Evolutionary conservation across 768 basidiomycete genomes (phyloP).

Genomic region (Pholiota molesta): DNA sequence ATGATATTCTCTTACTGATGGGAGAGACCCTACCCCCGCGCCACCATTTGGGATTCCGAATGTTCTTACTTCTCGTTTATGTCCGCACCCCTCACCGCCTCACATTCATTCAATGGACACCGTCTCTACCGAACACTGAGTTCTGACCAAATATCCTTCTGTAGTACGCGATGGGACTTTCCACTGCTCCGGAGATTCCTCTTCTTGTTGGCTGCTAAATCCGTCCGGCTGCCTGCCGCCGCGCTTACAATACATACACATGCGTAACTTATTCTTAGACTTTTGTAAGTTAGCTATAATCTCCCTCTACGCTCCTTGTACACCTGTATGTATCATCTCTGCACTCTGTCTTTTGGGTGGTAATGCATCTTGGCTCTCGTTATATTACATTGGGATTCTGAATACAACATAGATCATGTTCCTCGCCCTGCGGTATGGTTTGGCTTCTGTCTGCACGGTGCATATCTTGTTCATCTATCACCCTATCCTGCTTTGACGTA

Average conservation of each 20-base stretch:
- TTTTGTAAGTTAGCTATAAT: conserved; percentile 6
- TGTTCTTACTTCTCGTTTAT: neutral
- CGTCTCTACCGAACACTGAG: conserved; percentile 21
- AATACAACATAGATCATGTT: neutral
- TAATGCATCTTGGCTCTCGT: neutral
- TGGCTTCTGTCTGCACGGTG: no score
- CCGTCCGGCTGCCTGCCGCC: neutral
- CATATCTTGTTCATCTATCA: neutral
- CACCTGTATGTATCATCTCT: neutral
- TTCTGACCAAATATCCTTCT: conserved; percentile 1
- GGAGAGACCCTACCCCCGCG: neutral
- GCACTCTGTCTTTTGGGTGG: neutral
- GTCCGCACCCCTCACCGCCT: conserved; percentile 6
- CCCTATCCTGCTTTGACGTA: neutral
- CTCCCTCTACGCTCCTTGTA: neutral
- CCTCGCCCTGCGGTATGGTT: neutral
- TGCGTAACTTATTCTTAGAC: conserved; percentile 1
- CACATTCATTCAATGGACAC: conserved; percentile 25
- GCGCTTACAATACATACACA: neutral
- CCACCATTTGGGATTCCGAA: neutral
- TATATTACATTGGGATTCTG: neutral
- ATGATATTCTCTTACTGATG: conserved; percentile 76
- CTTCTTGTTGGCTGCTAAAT: neutral
- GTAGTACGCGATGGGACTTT: conserved; percentile 17
- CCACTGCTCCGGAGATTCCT: neutral